Conservation (phyloP, 805 yeast genomes). For the Danielia oregonensis region DNA sequence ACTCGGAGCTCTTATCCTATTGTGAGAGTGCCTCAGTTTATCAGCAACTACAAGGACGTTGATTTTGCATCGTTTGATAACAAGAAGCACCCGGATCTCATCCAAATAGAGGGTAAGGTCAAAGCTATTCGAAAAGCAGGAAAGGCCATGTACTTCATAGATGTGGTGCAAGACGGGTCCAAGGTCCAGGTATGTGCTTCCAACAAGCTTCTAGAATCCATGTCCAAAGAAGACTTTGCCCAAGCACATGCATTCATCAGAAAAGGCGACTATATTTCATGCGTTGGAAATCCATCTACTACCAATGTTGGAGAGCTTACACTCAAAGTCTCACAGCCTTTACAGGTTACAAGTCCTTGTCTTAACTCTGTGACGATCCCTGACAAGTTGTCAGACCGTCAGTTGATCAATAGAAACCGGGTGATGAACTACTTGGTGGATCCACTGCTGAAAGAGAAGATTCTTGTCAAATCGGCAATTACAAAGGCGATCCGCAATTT, state of each 20-base stretch:
- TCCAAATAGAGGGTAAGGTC: constrained; percentile 53
- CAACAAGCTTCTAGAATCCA: constrained; percentile 39
- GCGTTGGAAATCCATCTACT: constrained; percentile 66
- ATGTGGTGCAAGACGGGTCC: constrained; percentile 55
- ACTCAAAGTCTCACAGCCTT: constrained; percentile 49
- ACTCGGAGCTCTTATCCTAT: constrained; percentile 1
- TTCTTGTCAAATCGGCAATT: constrained; percentile 52
- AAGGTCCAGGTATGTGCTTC: constrained; percentile 63
- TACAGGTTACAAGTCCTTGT: constrained; percentile 62
- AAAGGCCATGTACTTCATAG: constrained; percentile 65
- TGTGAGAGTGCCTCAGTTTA: constrained; percentile 39
- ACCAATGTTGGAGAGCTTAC: constrained; percentile 81
- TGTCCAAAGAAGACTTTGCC: constrained; percentile 41
- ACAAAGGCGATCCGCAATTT: constrained; percentile 54
- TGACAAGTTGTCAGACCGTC: constrained; percentile 50
- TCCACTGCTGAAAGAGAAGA: constrained; percentile 42
- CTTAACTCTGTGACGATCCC: constrained; percentile 49
- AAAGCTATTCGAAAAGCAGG: constrained; percentile 59
- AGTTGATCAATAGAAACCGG: constrained; percentile 60
- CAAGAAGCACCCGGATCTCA: constrained; percentile 4
- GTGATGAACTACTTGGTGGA: constrained; percentile 73
- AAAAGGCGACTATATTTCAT: constrained; percentile 69
- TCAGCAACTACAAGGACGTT: constrained; percentile 20
- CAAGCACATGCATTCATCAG: constrained; percentile 42
- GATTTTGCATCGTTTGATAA: constrained; percentile 14